Evolutionary conservation across 2,329 filamentous ascomycete species (phyloP), one percentile per base, ranked within the genome.

Genomic region (Colletotrichum australisinense): DNA sequence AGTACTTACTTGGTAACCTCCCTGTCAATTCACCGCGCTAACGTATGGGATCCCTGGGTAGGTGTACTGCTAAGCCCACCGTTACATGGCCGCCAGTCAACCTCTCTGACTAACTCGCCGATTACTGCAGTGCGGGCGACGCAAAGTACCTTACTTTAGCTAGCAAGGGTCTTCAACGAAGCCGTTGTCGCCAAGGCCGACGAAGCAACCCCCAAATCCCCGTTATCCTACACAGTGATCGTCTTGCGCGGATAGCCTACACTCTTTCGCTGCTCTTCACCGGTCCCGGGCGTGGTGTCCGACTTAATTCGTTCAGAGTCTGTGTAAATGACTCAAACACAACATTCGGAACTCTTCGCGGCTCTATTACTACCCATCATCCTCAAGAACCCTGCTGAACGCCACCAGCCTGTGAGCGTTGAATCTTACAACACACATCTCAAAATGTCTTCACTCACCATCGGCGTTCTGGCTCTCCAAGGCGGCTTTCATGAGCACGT

Each of bases 401-500:
- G 46, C 26, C 22, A 28, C 55, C 6, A 52, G 11, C 22, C 28
- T 22, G 22, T 30, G 2, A 12, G 2, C n/a, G n/a, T 9, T 46
- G 19, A 66, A 26, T 24, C 58, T 19, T 28, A 42, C 26, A 19
- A 26, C 12, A 9, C 3, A 19, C 30, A 19, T 14, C 30, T 28
- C 19, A 70, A 26, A 4, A 73, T 73, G 70, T 16, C 67, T 38
- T 22, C 67, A 16, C 26, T 90, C 73, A 89, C 87, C 2, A 83
- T 93, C 46, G 91, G 91, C 59, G 90, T 93, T 28, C 84, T 93
- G 65, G 90, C 97, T 76, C 90, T 99, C 22, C 97, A 99, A 84
- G 97, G 97, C 78, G 96, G 95, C 71, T 98, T 98, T 83, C 89
- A 91, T 78, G 96, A 99, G 82, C 96, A 99, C 85, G 82, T 98